Evolutionary conservation across 129 eudicot species (phyloP).

Genomic region (Arctium minus): DNA sequence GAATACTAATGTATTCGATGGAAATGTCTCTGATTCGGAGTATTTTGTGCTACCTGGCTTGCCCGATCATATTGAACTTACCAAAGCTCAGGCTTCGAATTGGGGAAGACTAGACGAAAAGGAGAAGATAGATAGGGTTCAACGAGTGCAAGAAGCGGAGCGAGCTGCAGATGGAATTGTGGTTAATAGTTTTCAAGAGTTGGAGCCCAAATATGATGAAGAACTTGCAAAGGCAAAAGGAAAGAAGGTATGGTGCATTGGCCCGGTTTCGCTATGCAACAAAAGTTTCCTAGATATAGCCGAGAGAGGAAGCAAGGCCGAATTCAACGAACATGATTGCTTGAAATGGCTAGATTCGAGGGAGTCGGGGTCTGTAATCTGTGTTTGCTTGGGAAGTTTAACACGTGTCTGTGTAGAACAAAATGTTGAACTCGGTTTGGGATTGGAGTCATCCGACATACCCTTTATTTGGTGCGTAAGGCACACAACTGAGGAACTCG

Average conservation of each 20-base stretch:
- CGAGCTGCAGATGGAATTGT: constrained; percentile 37
- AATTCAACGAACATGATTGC: constrained; percentile 37
- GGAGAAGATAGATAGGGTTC: constrained; percentile 20
- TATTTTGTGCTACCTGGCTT: constrained; percentile 28
- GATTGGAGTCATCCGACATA: constrained; percentile 38
- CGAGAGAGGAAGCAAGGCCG: constrained; percentile 51
- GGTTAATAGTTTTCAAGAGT: constrained; percentile 58
- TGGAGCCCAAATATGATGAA: constrained; percentile 46
- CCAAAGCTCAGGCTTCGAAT: constrained; percentile 24
- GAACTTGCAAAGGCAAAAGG: constrained; percentile 28
- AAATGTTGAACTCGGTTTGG: constrained; percentile 48
- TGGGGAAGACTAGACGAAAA: constrained; percentile 22
- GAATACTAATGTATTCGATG: not conserved
- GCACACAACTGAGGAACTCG: constrained; percentile 23
- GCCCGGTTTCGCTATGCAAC: constrained; percentile 61
- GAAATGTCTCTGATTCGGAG: constrained; percentile 26
- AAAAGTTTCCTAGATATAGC: constrained; percentile 34
- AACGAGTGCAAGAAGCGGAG: constrained; percentile 24
- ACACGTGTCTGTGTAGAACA: constrained; percentile 25
- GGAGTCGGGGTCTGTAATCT: constrained; percentile 39
- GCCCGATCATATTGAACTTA: constrained; percentile 27
- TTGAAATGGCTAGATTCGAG: constrained; percentile 40
- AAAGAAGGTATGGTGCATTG: constrained; percentile 56
- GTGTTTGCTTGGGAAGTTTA: constrained; percentile 63
- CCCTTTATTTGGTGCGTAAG: constrained; percentile 53